Evolutionary conservation across 1,284 basidiomycete genomes (phyloP).

Genomic region (Flammula alnicola): DNA sequence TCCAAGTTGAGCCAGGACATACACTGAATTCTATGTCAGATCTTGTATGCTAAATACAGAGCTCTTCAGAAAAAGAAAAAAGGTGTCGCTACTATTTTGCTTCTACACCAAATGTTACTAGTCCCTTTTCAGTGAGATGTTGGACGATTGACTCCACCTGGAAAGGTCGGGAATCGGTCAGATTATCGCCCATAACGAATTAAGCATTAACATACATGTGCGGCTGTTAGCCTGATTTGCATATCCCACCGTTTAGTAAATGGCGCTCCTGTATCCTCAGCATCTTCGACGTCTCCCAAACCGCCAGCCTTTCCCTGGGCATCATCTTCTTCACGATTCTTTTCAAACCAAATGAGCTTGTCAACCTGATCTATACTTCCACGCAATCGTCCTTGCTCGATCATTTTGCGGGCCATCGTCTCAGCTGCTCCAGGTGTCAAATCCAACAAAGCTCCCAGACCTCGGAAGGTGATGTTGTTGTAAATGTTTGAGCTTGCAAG

Average conservation of each 20-base stretch:
- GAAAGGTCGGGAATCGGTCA: constrained; percentile 9
- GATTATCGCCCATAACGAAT: not conserved
- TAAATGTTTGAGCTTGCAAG: constrained; percentile 94
- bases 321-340: constrained; percentile 80
- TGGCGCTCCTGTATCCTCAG: constrained; percentile 85
- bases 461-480: constrained; percentile 92
- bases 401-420: constrained; percentile 95
- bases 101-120: constrained; percentile 48
- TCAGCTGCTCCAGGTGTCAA: constrained; percentile 89
- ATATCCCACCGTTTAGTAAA: constrained; percentile 93
- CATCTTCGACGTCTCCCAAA: constrained; percentile 83
- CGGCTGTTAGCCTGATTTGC: constrained; percentile 84
- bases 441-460: constrained; percentile 84
- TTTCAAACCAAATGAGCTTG: constrained; percentile 90
- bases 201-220: constrained; percentile 63
- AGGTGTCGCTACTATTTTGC: constrained; percentile 24
- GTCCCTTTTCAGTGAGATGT: constrained; percentile 70
- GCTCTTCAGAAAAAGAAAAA: not conserved
- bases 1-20: too few relatives aligned
- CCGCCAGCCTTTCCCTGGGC: constrained; percentile 93
- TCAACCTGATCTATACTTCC: constrained; percentile 95
- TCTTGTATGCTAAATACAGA: not conserved
- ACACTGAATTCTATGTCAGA: not conserved
- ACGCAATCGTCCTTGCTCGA: constrained; percentile 90
- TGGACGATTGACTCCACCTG: constrained; percentile 85